Evolutionary conservation across 2,329 filamentous ascomycete genomes (phyloP), one percentile per base, ranked within the genome.

Genomic region (Rutstroemia sp.): DNA sequence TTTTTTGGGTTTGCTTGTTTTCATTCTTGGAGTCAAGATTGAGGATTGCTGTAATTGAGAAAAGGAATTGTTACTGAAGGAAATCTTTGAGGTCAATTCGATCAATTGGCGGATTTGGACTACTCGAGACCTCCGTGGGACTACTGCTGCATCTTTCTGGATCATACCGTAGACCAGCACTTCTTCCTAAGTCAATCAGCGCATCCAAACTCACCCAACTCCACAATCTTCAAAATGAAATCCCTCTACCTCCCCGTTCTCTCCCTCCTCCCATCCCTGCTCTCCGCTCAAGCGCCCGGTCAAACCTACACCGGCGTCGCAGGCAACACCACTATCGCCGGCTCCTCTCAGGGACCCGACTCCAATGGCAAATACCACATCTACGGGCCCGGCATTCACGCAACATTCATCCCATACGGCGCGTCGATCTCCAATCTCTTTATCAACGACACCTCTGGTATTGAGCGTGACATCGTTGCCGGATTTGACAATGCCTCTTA

Each of bases 401-500:
- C 83, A 8, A 74, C 78, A 48, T 91, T 91, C 70, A 84, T 91
- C 47, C 78, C 86, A 1, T 91, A 91, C 65, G 88, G 87, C 59
- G 88, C 87, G 7, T 83, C 83, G 57, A 79, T 92, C 65, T 79
- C 85, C 57, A 86, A 90, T 67, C 75, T 92, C 52, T 76, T 88
- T 69, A 77, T 92, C 69, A 78, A 81, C 39, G 87, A 90, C 70
- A 80, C 81, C 64, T 77, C 85, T 62, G 87, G 86, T 47, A 73
- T 86, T 45, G 76, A 81, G 67, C 80, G 87, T 58, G 88, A 92
- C 67, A 75, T 92, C 50, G 82, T 92, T 1, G 78, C 80, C 48
- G 88, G 88, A 48, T 91, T 84, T 65, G 88, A 92, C 73, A 90
- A 90, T 67, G 87, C 87, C 47, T 81, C 75, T 52, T 83, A 87